These are phyloP conservation scores for Trichoderma afroharzianum DNA, from an alignment of 2,329 filamentous ascomycete genomes.

Conservation along the genomic window DNA sequence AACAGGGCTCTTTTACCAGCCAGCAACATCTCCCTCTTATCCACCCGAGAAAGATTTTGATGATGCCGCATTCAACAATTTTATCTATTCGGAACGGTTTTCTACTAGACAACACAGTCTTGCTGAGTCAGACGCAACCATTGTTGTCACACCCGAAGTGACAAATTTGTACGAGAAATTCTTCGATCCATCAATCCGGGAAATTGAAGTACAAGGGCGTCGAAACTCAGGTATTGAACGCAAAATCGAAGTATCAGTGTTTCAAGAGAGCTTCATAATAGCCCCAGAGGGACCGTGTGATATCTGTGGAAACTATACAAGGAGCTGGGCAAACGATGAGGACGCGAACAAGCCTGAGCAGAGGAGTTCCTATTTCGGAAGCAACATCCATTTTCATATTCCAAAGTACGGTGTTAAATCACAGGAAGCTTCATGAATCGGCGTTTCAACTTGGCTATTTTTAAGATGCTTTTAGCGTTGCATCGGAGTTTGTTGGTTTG, in stretches of 20 bases:
- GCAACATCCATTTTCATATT: constrained; percentile 21
- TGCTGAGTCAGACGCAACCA: not conserved
- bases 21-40: not conserved
- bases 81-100: not conserved
- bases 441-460: not conserved
- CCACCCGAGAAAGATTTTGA: not conserved
- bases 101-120: not conserved
- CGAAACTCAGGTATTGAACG: constrained; percentile 8
- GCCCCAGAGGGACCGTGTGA: not conserved
- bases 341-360: constrained; percentile 15
- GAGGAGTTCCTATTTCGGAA: constrained; percentile 22
- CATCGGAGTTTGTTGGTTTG: not conserved
- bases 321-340: constrained; percentile 21
- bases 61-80: not conserved
- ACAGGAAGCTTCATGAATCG: not conserved
- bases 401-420: not conserved
- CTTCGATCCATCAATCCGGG: not conserved
- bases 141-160: not conserved
- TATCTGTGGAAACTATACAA: constrained; percentile 23
- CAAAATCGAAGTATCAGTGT: constrained; percentile 4
- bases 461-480: not conserved
- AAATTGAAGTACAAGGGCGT: not conserved
- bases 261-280: constrained; percentile 1
- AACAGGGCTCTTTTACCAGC: not conserved
- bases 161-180: not conserved